A percentile compares a stretch with the other conserved stretches of the same genome.
phyloP scores from a whole-genome alignment of 768 basidiomycete species.

The Xerocomus brunneocitrinus region DNA sequence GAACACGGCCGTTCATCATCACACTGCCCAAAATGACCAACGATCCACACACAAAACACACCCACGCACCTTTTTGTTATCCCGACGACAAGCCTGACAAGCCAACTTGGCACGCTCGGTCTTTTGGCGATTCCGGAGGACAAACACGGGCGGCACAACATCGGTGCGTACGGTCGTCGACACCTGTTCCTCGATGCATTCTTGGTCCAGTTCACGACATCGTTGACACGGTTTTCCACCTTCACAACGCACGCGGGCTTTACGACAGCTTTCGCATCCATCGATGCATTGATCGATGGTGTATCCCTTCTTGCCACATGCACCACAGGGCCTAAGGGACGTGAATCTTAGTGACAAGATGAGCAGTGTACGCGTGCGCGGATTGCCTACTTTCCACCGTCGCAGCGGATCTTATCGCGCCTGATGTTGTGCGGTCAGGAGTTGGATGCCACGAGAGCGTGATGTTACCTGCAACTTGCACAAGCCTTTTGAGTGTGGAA shows the following conservation, averaged over 20 bases:
- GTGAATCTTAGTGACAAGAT: constrained; percentile 1
- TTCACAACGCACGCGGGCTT: constrained; percentile 42
- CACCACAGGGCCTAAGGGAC: constrained; percentile 48
- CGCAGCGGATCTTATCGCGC: constrained; percentile 60
- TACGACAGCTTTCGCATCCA: constrained; percentile 58
- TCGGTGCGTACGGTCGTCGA: constrained; percentile 23
- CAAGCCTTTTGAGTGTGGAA: constrained; percentile 40
- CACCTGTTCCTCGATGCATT: constrained; percentile 45
- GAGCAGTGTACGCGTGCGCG: not conserved
- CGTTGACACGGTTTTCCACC: constrained; percentile 36
- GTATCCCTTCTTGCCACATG: constrained; percentile 54
- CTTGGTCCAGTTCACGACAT: constrained; percentile 33
- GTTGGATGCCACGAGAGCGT: not conserved
- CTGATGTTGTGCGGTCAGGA: constrained; percentile 28
- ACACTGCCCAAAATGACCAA: constrained; percentile 36
- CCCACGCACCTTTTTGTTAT: constrained; percentile 56
- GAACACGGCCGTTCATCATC: constrained; percentile 60
- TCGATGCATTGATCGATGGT: constrained; percentile 51
- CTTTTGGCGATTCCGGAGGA: constrained; percentile 29
- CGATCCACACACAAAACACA: not conserved
- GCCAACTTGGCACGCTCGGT: constrained; percentile 55
- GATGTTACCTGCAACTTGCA: constrained; percentile 49
- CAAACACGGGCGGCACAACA: constrained; percentile 16
- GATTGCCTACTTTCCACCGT: constrained; percentile 43
- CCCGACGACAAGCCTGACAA: constrained; percentile 55